These are phyloP conservation scores for Coemansia sp. DNA, from an alignment of 192 early-diverging fungal genomes.

Conservation along the genomic window DNA sequence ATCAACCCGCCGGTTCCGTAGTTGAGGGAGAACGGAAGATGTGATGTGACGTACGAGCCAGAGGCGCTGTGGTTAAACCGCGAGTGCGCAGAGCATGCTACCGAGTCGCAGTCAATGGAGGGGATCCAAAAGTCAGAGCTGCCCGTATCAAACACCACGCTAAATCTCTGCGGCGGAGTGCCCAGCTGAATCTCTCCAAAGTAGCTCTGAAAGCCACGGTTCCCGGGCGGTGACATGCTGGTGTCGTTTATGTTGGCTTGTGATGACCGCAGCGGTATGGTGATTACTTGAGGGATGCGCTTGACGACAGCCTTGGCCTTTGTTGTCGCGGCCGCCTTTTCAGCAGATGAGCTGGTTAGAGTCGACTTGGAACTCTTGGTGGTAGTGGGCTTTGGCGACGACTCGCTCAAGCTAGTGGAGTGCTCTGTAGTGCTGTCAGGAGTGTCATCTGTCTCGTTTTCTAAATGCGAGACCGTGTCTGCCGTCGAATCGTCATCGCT, in stretches of 20 bases:
- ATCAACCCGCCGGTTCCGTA: constrained; percentile 61
- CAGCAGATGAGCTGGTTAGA: constrained; percentile 1
- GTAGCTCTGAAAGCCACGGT: constrained; percentile 54
- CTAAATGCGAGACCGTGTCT: not conserved
- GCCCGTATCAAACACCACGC: constrained; percentile 65
- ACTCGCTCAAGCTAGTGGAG: not conserved
- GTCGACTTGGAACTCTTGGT: not conserved
- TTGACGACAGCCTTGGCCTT: constrained; percentile 4
- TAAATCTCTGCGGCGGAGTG: constrained; percentile 59
- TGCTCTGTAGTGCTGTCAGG: not conserved
- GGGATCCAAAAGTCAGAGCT: constrained; percentile 66
- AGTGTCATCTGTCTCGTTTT: not conserved
- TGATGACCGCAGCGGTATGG: constrained; percentile 33
- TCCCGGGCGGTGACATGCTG: constrained; percentile 28
- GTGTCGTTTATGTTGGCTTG: constrained; percentile 48
- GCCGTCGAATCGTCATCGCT: not conserved
- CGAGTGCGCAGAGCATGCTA: constrained; percentile 42
- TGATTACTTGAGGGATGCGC: constrained; percentile 16
- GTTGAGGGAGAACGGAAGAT: constrained; percentile 47
- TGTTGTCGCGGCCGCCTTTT: not conserved
- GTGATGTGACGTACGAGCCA: constrained; percentile 44
- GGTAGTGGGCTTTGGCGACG: not conserved
- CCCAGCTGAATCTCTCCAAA: constrained; percentile 55
- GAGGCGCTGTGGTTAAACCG: constrained; percentile 57
- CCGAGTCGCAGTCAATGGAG: constrained; percentile 55